A percentile compares a stretch with the other conserved stretches of the same genome.
Conservation (phyloP, 1,284 basidiomycete species). For the Cryptococcus sp. region DNA sequence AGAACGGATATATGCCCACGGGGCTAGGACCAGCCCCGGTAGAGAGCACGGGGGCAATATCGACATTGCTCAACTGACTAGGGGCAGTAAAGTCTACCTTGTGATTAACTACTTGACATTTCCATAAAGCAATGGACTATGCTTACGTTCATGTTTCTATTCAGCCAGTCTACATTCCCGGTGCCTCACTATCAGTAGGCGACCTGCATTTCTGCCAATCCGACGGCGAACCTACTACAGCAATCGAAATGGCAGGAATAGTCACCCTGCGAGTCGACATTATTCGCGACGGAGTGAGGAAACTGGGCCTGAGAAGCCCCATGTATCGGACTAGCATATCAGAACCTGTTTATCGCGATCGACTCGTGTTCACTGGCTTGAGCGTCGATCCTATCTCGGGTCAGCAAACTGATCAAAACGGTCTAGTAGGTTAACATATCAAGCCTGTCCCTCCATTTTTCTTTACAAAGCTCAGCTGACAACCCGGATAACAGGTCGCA, state of each 20-base stretch:
- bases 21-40: constrained; percentile 74
- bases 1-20: constrained; percentile 65
- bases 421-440: constrained; percentile 13
- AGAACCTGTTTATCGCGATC: constrained; percentile 27
- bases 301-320: constrained; percentile 71
- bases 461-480: neutral
- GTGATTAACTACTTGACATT: constrained; percentile 57
- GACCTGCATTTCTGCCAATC: constrained; percentile 81
- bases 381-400: constrained; percentile 17
- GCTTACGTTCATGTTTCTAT: neutral
- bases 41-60: constrained; percentile 80
- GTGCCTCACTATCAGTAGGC: constrained; percentile 74
- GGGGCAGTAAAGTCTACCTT: constrained; percentile 37
- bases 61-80: constrained; percentile 74
- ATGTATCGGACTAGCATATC: constrained; percentile 55
- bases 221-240: constrained; percentile 63
- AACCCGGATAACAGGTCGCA: constrained; percentile 2
- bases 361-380: constrained; percentile 35
- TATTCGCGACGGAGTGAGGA: constrained; percentile 72
- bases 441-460: neutral
- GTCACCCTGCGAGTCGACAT: constrained; percentile 72
- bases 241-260: constrained; percentile 63
- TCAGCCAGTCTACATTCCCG: constrained; percentile 68
- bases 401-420: constrained; percentile 25
- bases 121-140: too few species aligned